Percentiles rank a stretch among this genome's conserved stretches.
These are phyloP conservation scores for Silene conica DNA, from an alignment of 148 eudicot species.

Conservation along the genomic window DNA sequence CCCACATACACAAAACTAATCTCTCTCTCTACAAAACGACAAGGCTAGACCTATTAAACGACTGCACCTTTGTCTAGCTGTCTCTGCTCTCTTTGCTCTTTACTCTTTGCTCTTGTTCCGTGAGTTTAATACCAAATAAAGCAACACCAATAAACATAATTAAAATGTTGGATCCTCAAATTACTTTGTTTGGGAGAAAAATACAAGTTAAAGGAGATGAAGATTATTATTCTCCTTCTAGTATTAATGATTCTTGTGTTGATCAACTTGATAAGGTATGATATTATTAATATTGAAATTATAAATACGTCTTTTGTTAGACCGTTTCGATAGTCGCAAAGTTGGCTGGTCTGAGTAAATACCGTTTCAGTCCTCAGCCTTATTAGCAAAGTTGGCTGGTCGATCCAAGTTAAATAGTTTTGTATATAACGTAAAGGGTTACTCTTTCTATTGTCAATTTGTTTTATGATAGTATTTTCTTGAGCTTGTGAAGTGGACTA, in stretches of 20 bases:
- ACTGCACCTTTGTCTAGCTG: background rate
- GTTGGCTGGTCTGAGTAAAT: too few species aligned
- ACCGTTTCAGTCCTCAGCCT: too few species aligned
- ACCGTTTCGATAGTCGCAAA: too few species aligned
- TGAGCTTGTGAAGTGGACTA: too few species aligned
- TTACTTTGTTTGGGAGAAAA: constrained; percentile 76
- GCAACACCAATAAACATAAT: background rate
- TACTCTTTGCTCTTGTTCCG: background rate
- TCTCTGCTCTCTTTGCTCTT: background rate
- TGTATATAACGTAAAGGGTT: too few species aligned
- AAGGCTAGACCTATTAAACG: background rate
- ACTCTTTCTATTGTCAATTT: too few species aligned
- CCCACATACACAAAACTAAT: background rate
- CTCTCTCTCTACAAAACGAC: constrained; percentile 16
- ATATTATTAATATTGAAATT: too few species aligned
- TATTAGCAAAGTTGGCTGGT: too few species aligned
- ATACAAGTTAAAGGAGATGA: constrained; percentile 41
- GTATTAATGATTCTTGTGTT: constrained; percentile 16
- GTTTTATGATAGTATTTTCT: too few species aligned
- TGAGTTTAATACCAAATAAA: background rate
- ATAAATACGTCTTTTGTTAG: too few species aligned
- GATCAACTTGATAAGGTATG: constrained; percentile 25
- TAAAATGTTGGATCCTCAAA: constrained; percentile 53
- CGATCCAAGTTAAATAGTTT: too few species aligned
- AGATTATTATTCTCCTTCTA: constrained; percentile 12